phyloP scores from a whole-genome alignment of 257 asterid species.

The Anisodus acutangulus region DNA sequence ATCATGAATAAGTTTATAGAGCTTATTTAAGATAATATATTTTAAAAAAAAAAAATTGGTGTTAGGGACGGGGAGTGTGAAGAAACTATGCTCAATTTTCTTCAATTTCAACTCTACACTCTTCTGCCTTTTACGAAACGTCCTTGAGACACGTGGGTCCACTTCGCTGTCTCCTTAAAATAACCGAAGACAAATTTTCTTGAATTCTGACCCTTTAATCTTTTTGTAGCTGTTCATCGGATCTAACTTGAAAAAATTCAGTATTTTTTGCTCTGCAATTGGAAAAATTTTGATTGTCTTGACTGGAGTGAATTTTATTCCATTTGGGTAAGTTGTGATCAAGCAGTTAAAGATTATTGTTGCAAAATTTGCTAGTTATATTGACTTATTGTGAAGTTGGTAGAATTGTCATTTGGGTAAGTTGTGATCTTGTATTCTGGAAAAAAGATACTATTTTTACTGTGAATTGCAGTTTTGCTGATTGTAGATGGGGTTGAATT shows the following conservation, averaged over 20 bases:
- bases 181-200: neutral
- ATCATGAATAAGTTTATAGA: too few relatives aligned
- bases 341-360: neutral
- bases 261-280: neutral
- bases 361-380: too few relatives aligned
- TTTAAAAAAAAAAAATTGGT: too few relatives aligned
- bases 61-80: too few relatives aligned
- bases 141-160: constrained; percentile 23
- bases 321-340: constrained; percentile 18
- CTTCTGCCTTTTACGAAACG: neutral
- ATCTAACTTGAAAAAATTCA: neutral
- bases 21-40: too few relatives aligned
- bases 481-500: neutral
- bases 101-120: neutral
- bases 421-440: neutral
- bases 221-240: neutral
- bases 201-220: neutral
- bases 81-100: neutral
- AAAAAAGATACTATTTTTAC: neutral
- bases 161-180: neutral
- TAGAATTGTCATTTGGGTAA: neutral
- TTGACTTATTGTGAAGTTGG: too few relatives aligned
- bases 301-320: neutral
- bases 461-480: neutral
- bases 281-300: neutral